phyloP scores from a whole-genome alignment of 208 protist species.

The Trypanosoma brucei region DNA sequence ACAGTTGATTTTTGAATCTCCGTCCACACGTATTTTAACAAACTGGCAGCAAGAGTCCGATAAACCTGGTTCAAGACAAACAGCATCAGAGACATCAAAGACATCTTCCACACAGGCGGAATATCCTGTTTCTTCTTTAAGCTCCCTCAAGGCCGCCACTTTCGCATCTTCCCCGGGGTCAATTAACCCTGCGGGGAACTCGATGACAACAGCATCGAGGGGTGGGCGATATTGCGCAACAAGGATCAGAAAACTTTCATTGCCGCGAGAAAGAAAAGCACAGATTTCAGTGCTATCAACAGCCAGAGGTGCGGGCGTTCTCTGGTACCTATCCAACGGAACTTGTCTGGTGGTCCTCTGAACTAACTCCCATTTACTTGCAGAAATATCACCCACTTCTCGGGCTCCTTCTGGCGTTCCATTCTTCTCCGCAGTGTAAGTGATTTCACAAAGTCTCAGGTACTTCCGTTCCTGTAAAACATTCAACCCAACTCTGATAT shows the following conservation, averaged over 20 bases:
- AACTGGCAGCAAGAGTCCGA: slow-evolving; percentile 66
- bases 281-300: slow-evolving; percentile 73
- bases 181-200: slow-evolving; percentile 84
- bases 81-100: slow-evolving; percentile 30
- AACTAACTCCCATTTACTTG: slow-evolving; percentile 59
- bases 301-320: slow-evolving; percentile 35
- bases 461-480: slow-evolving; percentile 9
- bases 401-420: background rate
- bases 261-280: slow-evolving; percentile 34
- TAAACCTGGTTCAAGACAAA: slow-evolving; percentile 61
- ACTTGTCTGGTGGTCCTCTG: slow-evolving; percentile 45
- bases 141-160: slow-evolving; percentile 63
- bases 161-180: slow-evolving; percentile 50
- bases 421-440: slow-evolving; percentile 3
- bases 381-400: slow-evolving; percentile 9
- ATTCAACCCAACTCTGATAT: background rate
- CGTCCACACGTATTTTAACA: slow-evolving; percentile 55
- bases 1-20: slow-evolving; percentile 38
- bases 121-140: slow-evolving; percentile 85
- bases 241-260: slow-evolving; percentile 50
- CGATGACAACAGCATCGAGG: slow-evolving; percentile 52
- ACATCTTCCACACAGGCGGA: slow-evolving; percentile 34
- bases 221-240: slow-evolving; percentile 83
- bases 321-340: slow-evolving; percentile 24
- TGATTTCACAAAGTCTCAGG: slow-evolving; percentile 21